These are phyloP conservation scores for Pyrrhoderma lamaoense DNA, from an alignment of 1,284 basidiomycete genomes.

Conservation along the genomic window DNA sequence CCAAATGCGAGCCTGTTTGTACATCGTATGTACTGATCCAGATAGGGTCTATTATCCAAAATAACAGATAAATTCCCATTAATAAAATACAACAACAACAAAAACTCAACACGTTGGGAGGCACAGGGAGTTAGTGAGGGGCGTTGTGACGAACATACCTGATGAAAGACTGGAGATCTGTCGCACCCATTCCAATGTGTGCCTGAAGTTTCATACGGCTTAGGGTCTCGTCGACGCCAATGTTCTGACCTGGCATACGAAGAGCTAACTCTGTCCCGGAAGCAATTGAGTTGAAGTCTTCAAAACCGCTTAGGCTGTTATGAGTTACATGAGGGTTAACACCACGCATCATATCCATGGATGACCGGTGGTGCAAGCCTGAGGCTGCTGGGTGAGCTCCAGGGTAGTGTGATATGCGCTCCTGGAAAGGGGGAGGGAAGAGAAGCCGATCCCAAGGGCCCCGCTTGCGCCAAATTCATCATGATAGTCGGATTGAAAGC, in stretches of 20 bases:
- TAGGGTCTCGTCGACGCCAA: conserved; percentile 48
- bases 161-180: conserved; percentile 73
- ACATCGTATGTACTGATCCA: conserved; percentile 80
- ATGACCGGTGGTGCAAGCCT: conserved; percentile 27
- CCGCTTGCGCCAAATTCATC: conserved; percentile 42
- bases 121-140: neutral
- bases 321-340: conserved; percentile 64
- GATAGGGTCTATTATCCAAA: conserved; percentile 47
- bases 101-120: neutral
- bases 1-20: conserved; percentile 85
- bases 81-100: neutral
- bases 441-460: conserved; percentile 36
- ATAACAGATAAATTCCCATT: conserved; percentile 1
- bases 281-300: conserved; percentile 47
- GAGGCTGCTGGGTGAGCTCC: conserved; percentile 37
- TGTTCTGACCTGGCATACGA: conserved; percentile 39
- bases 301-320: conserved; percentile 41
- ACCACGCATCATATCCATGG: conserved; percentile 53
- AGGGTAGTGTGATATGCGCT: conserved; percentile 47
- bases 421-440: conserved; percentile 40
- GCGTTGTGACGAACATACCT: conserved; percentile 38
- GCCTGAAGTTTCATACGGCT: conserved; percentile 56
- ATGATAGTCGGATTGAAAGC: conserved; percentile 49
- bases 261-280: conserved; percentile 48
- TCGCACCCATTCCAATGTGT: conserved; percentile 49